Evolutionary conservation across 306 rosid species (phyloP).

Genomic region (Cucurbita maxima): DNA sequence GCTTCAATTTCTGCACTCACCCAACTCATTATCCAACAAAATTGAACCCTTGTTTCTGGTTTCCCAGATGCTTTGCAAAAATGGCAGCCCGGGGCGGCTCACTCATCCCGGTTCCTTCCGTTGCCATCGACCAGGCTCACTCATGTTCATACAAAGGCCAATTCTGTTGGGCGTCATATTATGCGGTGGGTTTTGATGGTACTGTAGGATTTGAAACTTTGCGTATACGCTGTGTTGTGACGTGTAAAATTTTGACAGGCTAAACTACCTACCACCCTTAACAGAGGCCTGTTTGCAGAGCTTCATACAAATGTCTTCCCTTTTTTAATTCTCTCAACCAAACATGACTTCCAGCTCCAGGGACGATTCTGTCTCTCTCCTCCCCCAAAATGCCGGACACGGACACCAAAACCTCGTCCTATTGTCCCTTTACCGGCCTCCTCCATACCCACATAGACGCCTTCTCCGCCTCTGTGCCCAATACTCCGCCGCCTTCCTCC

Average conservation of each 20-base stretch:
- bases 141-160: no score
- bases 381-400: conserved; percentile 19
- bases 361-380: conserved; percentile 20
- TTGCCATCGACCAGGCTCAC: no score
- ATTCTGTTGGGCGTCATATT: no score
- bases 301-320: neutral
- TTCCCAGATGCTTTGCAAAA: no score
- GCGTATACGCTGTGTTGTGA: neutral
- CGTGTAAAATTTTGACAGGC: neutral
- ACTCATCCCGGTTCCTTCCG: no score
- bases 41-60: neutral
- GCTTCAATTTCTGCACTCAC: conserved; percentile 5
- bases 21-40: neutral
- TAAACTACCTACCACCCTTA: neutral
- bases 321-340: neutral
- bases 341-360: conserved; percentile 32
- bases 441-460: neutral
- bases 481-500: conserved; percentile 12
- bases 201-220: neutral
- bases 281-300: no score
- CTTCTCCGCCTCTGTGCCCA: conserved; percentile 10
- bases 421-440: conserved; percentile 25
- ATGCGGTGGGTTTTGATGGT: no score
- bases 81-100: no score
- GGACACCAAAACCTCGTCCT: conserved; percentile 45